A percentile compares a stretch with the other conserved stretches of the same genome.
phyloP scores from a whole-genome alignment of 352 stramenopile species.

The Phytophthora tubulina region DNA sequence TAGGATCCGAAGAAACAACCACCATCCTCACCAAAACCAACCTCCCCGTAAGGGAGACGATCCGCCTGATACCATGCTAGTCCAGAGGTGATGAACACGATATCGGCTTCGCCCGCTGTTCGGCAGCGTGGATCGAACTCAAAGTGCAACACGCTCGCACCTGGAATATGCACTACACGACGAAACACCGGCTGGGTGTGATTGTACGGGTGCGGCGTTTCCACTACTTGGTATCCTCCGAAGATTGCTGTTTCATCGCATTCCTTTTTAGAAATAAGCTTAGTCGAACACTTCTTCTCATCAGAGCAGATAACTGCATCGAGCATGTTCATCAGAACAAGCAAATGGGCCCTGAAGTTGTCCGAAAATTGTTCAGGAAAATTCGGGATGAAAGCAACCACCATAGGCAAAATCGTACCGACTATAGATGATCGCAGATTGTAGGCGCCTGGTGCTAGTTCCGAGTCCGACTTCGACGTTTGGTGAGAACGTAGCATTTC shows the following conservation, averaged over 20 bases:
- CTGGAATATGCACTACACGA: slow-evolving; percentile 64
- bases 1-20: slow-evolving; percentile 75
- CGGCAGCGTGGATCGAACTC: slow-evolving; percentile 73
- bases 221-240: slow-evolving; percentile 56
- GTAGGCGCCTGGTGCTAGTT: background rate
- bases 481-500: slow-evolving; percentile 35
- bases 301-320: slow-evolving; percentile 27
- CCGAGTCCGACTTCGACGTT: background rate
- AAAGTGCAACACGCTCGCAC: slow-evolving; percentile 65
- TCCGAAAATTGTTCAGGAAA: slow-evolving; percentile 45
- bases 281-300: slow-evolving; percentile 6
- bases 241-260: slow-evolving; percentile 41
- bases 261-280: background rate
- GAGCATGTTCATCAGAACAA: slow-evolving; percentile 45
- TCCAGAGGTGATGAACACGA: slow-evolving; percentile 71
- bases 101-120: slow-evolving; percentile 70
- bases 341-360: slow-evolving; percentile 34
- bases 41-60: slow-evolving; percentile 63
- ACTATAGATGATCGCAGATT: slow-evolving; percentile 48
- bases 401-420: slow-evolving; percentile 57
- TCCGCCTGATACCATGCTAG: slow-evolving; percentile 70
- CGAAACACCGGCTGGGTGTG: slow-evolving; percentile 66
- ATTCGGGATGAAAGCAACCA: slow-evolving; percentile 58
- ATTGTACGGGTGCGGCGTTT: slow-evolving; percentile 77
- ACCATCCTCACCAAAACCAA: slow-evolving; percentile 68